Evolutionary conservation across 176 grass and related monocot species (phyloP).

Genomic region (Themeda triandra): DNA sequence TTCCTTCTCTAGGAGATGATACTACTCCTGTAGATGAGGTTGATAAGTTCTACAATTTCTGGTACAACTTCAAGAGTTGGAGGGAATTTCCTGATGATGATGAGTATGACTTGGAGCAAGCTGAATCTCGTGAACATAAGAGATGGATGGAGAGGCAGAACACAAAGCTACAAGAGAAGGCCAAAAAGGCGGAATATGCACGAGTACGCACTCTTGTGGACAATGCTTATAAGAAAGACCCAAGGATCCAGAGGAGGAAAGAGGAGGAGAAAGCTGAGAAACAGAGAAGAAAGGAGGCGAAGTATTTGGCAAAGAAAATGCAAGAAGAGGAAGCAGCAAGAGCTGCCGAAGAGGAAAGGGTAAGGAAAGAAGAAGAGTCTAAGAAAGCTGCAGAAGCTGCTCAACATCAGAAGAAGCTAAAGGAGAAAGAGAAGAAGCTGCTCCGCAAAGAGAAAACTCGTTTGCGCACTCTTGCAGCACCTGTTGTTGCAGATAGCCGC

Average conservation of each 20-base stretch:
- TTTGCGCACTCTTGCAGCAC: constrained; percentile 47
- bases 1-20: constrained; percentile 85
- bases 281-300: constrained; percentile 80
- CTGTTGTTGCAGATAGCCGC: constrained; percentile 33
- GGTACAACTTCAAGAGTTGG: constrained; percentile 98
- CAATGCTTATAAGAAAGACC: constrained; percentile 90
- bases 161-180: constrained; percentile 79
- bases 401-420: constrained; percentile 76
- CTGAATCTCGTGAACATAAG: constrained; percentile 95
- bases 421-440: constrained; percentile 96
- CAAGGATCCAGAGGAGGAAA: constrained; percentile 83
- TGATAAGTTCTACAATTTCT: constrained; percentile 94
- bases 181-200: constrained; percentile 74
- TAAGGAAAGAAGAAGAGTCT: constrained; percentile 71
- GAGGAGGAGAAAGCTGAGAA: constrained; percentile 93
- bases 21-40: constrained; percentile 59
- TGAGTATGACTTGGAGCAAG: constrained; percentile 98
- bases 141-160: constrained; percentile 99
- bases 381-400: constrained; percentile 73
- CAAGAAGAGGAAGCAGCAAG: constrained; percentile 84
- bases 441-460: constrained; percentile 88
- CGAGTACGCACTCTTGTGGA: constrained; percentile 80
- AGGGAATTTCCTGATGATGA: constrained; percentile 87
- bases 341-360: constrained; percentile 71
- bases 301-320: constrained; percentile 77